phyloP scores from a whole-genome alignment of 169 alveolate genomes.

The Cyclospora cayetanensis region DNA sequence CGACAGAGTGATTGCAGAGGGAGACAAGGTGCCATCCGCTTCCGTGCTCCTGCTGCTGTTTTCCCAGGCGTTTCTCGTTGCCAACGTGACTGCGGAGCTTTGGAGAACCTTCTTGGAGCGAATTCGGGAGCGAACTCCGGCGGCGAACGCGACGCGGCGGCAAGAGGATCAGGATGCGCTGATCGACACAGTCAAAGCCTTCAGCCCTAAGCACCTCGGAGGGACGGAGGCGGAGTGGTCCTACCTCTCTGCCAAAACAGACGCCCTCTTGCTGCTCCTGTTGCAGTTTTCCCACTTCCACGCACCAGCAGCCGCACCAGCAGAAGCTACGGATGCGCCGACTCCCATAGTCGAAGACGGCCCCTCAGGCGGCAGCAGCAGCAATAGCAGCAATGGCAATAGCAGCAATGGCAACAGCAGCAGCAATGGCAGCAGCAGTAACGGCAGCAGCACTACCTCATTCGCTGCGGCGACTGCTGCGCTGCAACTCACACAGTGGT shows the following conservation, averaged over 20 bases:
- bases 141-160: neutral
- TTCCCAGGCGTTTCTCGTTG: constrained; percentile 37
- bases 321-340: neutral
- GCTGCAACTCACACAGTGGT: constrained; percentile 54
- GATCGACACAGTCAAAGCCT: constrained; percentile 32
- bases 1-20: constrained; percentile 46
- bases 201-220: constrained; percentile 31
- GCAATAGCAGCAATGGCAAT: neutral
- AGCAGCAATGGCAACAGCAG: no score
- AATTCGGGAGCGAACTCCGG: neutral
- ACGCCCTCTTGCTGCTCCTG: constrained; percentile 56
- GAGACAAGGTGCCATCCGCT: constrained; percentile 45
- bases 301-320: neutral
- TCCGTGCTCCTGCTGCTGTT: constrained; percentile 44
- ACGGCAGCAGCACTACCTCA: neutral
- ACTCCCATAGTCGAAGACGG: constrained; percentile 6
- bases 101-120: constrained; percentile 49
- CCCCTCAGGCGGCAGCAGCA: no score
- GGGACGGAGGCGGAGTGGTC: constrained; percentile 64
- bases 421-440: neutral
- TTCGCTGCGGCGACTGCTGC: constrained; percentile 30
- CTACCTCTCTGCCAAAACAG: constrained; percentile 50
- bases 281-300: constrained; percentile 44
- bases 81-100: constrained; percentile 41
- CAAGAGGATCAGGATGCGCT: neutral